Percentiles rank a stretch among this genome's conserved stretches.
Evolutionary conservation across 2,329 filamentous ascomycete genomes (phyloP).

Genomic region (Colletotrichum abscissum): DNA sequence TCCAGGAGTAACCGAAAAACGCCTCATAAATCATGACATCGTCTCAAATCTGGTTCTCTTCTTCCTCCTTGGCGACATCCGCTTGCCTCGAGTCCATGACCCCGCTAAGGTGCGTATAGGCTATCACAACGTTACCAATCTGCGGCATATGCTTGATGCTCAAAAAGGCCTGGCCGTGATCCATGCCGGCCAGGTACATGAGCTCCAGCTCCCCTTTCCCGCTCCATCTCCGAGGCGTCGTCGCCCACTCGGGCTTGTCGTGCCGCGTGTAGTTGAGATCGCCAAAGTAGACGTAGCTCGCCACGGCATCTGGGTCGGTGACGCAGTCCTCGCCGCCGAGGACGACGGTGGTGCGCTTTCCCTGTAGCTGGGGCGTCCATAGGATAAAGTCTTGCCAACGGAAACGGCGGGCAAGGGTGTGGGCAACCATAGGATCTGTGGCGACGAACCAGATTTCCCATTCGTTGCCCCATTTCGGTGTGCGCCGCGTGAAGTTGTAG

Average conservation of each 20-base stretch:
- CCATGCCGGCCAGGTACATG: slow-evolving; percentile 39
- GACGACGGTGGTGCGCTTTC: slow-evolving; percentile 39
- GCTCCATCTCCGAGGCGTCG: slow-evolving; percentile 37
- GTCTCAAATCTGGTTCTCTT: slow-evolving; percentile 17
- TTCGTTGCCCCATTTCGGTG: slow-evolving; percentile 69
- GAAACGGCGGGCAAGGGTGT: slow-evolving; percentile 73
- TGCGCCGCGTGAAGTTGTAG: slow-evolving; percentile 74
- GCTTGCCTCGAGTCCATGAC: slow-evolving; percentile 16
- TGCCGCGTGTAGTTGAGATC: slow-evolving; percentile 33
- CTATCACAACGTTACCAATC: slow-evolving; percentile 22
- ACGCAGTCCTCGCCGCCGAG: slow-evolving; percentile 40
- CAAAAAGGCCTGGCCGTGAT: slow-evolving; percentile 40
- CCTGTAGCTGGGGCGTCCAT: slow-evolving; percentile 73
- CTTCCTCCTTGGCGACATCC: slow-evolving; percentile 23
- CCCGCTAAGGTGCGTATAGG: slow-evolving; percentile 26
- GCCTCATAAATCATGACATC: neutral
- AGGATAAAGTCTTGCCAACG: slow-evolving; percentile 79
- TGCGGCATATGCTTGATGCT: slow-evolving; percentile 29
- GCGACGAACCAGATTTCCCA: slow-evolving; percentile 79
- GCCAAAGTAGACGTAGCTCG: slow-evolving; percentile 41
- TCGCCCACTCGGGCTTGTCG: slow-evolving; percentile 34
- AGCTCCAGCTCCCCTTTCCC: slow-evolving; percentile 40
- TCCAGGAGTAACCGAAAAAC: neutral
- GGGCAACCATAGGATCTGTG: slow-evolving; percentile 73
- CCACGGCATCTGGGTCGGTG: slow-evolving; percentile 38